A percentile compares a stretch with the other conserved stretches of the same genome.
These are phyloP conservation scores for Pythium rishiriense DNA, from an alignment of 352 stramenopile genomes.

Conservation along the genomic window DNA sequence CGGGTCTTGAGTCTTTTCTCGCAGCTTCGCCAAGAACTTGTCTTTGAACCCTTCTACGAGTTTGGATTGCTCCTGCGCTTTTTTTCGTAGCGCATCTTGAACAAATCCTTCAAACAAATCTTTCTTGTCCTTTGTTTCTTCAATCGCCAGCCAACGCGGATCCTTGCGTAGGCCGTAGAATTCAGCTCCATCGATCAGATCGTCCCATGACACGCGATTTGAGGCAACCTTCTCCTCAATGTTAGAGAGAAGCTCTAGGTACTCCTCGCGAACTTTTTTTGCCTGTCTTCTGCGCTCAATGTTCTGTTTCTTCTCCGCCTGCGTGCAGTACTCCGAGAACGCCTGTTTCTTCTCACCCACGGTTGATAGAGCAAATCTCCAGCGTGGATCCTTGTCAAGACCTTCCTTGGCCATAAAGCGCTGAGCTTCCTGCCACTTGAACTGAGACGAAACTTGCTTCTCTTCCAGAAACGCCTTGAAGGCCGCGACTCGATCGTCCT, in stretches of 20 bases:
- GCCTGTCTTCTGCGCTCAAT: constrained; percentile 67
- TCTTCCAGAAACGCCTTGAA: constrained; percentile 80
- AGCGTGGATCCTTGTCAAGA: constrained; percentile 57
- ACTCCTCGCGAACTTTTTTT: constrained; percentile 79
- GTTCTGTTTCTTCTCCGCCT: constrained; percentile 62
- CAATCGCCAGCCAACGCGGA: constrained; percentile 58
- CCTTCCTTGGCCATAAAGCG: constrained; percentile 61
- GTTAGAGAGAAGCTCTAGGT: constrained; percentile 59
- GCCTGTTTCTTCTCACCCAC: constrained; percentile 85
- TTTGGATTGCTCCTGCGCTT: constrained; percentile 45
- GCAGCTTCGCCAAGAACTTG: constrained; percentile 43
- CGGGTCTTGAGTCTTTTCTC: constrained; percentile 23
- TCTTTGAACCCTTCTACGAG: constrained; percentile 42
- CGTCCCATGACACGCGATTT: constrained; percentile 39
- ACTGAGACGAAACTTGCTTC: constrained; percentile 58
- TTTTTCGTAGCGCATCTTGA: constrained; percentile 57
- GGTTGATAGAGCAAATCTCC: constrained; percentile 60
- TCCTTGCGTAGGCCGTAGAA: constrained; percentile 73
- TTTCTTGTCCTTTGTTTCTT: constrained; percentile 63
- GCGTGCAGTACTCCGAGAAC: constrained; percentile 81
- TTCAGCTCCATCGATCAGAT: constrained; percentile 43
- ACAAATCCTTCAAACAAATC: constrained; percentile 72
- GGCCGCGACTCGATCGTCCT: constrained; percentile 46
- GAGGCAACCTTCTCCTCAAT: constrained; percentile 40
- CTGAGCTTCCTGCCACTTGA: constrained; percentile 78